Percentiles rank a stretch among this genome's conserved stretches.
Conservation (phyloP, 1,139 yeast species). For the Lodderomyces margitis region DNA sequence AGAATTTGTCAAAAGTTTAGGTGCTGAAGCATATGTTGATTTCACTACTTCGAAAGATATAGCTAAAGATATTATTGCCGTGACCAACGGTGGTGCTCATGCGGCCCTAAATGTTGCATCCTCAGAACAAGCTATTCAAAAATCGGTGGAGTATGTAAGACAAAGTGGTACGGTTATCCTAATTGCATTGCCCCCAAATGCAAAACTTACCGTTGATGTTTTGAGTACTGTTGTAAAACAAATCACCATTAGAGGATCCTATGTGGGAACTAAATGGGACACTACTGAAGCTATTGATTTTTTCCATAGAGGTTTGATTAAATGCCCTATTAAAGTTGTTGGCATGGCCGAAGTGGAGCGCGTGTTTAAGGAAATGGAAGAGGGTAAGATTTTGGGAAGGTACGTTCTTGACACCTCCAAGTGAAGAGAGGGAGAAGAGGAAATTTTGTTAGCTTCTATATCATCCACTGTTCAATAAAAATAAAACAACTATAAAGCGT, state of each 20-base stretch:
- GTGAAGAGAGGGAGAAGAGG: conserved; percentile 9
- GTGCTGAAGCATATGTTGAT: conserved; percentile 73
- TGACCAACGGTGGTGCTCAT: conserved; percentile 54
- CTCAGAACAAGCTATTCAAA: conserved; percentile 68
- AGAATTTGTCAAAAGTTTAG: conserved; percentile 51
- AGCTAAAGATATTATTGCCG: conserved; percentile 25
- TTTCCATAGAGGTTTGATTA: conserved; percentile 65
- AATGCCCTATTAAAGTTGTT: conserved; percentile 65
- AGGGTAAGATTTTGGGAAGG: conserved; percentile 73
- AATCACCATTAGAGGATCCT: conserved; percentile 66
- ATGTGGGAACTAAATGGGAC: conserved; percentile 81
- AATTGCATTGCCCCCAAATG: conserved; percentile 78
- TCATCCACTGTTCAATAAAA: background rate
- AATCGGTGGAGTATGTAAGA: conserved; percentile 69
- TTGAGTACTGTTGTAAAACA: conserved; percentile 66
- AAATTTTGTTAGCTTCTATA: background rate
- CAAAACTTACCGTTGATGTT: conserved; percentile 59
- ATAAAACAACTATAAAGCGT: conserved; percentile 1
- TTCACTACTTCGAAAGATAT: conserved; percentile 44
- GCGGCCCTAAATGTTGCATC: conserved; percentile 81
- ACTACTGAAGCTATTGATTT: conserved; percentile 75
- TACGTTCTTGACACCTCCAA: conserved; percentile 56
- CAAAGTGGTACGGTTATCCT: conserved; percentile 74
- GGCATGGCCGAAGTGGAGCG: conserved; percentile 59
- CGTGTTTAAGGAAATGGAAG: conserved; percentile 65